These are phyloP conservation scores for Salix viminalis DNA, from an alignment of 345 rosid genomes.

Conservation along the genomic window DNA sequence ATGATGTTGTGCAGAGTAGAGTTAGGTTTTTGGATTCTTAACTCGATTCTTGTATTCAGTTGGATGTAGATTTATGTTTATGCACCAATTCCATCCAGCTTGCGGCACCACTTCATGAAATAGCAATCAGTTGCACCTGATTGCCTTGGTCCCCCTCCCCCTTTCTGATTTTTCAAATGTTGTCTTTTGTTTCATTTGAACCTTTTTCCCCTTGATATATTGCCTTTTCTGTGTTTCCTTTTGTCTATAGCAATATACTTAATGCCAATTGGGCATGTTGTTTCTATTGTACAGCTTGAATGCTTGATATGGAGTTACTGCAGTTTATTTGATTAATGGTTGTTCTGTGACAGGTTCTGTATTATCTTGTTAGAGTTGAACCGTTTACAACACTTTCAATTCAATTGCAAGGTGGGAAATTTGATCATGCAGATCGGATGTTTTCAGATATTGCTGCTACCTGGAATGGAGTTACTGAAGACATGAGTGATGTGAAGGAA, in stretches of 20 bases:
- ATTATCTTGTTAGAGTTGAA: conserved; percentile 91
- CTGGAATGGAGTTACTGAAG: conserved; percentile 95
- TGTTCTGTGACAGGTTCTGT: conserved; percentile 62
- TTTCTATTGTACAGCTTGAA: neutral
- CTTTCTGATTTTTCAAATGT: neutral
- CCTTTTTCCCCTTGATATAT: neutral
- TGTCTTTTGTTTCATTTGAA: neutral
- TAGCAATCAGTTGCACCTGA: neutral
- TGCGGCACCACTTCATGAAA: neutral
- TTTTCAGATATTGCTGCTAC: conserved; percentile 87
- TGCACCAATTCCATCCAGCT: neutral
- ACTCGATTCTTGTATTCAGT: neutral
- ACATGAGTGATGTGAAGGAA: conserved; percentile 99
- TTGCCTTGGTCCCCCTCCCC: neutral
- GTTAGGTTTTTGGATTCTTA: neutral
- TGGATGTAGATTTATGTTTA: neutral
- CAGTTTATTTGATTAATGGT: conserved; percentile 9
- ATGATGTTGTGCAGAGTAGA: neutral
- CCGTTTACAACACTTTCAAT: conserved; percentile 94
- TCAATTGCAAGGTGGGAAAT: conserved; percentile 98
- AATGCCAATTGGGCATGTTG: conserved; percentile 5
- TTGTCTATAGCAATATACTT: neutral
- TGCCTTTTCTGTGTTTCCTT: neutral
- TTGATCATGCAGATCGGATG: conserved; percentile 98
- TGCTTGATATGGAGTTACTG: conserved; percentile 5